Percentiles rank a stretch among this genome's conserved stretches.
These are phyloP conservation scores for Samsoniella hepiali DNA, from an alignment of 2,329 filamentous ascomycete species.

Conservation along the genomic window DNA sequence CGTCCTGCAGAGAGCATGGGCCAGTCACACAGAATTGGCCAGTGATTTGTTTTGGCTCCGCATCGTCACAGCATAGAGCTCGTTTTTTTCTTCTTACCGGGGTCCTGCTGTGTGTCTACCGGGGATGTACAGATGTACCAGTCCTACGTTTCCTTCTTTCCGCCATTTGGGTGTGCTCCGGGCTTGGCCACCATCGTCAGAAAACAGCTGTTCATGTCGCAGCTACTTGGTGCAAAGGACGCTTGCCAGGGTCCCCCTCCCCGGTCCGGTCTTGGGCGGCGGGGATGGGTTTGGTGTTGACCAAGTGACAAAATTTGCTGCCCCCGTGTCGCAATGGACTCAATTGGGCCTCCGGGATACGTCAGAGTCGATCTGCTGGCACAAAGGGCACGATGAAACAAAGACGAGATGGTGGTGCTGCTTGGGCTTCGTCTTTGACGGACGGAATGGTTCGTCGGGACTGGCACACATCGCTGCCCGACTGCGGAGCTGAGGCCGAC, in stretches of 20 bases:
- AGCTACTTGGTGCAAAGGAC: not conserved
- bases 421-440: not conserved
- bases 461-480: constrained; percentile 13
- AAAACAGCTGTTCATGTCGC: not conserved
- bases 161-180: not conserved
- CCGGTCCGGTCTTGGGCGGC: constrained; percentile 11
- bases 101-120: constrained; percentile 10
- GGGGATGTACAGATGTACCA: not conserved
- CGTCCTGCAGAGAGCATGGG: constrained; percentile 12
- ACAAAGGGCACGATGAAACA: not conserved
- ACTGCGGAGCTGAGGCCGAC: constrained; percentile 17
- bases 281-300: constrained; percentile 11
- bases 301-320: constrained; percentile 11
- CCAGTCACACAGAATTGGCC: constrained; percentile 3
- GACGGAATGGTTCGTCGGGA: constrained; percentile 3
- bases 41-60: constrained; percentile 16
- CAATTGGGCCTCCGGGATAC: constrained; percentile 4
- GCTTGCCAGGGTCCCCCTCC: constrained; percentile 8
- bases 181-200: constrained; percentile 7
- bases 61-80: constrained; percentile 6
- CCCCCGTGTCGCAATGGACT: not conserved
- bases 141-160: not conserved
- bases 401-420: not conserved
- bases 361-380: not conserved
- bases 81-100: not conserved